Evolutionary conservation across 345 rosid genomes (phyloP).

Genomic region (Salix koriyanagi): DNA sequence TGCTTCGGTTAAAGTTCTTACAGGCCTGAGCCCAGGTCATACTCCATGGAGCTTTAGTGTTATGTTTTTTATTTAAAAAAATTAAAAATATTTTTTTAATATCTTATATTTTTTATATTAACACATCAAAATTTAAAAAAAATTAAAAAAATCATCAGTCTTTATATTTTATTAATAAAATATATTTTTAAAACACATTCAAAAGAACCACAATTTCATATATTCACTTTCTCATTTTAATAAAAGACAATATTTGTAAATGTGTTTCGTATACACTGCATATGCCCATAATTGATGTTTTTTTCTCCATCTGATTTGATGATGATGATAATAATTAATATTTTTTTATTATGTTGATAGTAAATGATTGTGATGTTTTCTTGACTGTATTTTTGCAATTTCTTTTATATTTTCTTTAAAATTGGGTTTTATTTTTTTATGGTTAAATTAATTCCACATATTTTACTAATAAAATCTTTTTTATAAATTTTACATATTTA

Average conservation of each 20-base stretch:
- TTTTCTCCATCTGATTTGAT: not conserved
- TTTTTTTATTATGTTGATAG: not conserved
- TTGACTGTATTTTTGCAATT: too few relatives aligned
- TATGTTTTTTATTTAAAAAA: too few relatives aligned
- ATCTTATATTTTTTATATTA: too few relatives aligned
- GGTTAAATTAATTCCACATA: too few relatives aligned
- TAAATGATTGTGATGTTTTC: not conserved
- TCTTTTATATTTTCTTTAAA: not conserved
- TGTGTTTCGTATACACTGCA: fast-evolving
- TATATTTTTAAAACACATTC: too few relatives aligned
- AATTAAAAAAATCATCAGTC: too few relatives aligned
- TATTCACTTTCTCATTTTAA: too few relatives aligned
- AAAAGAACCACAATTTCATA: too few relatives aligned
- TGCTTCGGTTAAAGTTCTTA: not conserved
- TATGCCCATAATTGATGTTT: not conserved
- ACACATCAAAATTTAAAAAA: fast-evolving
- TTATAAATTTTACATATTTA: too few relatives aligned
- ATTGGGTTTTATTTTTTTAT: not conserved
- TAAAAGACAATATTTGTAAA: not conserved
- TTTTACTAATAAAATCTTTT: too few relatives aligned
- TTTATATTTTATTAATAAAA: too few relatives aligned
- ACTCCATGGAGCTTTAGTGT: not conserved
- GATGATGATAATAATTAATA: not conserved
- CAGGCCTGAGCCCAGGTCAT: not conserved
- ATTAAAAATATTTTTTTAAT: too few relatives aligned